phyloP scores from a whole-genome alignment of 2,329 filamentous ascomycete genomes.

The Cladobotryum protrusum region DNA sequence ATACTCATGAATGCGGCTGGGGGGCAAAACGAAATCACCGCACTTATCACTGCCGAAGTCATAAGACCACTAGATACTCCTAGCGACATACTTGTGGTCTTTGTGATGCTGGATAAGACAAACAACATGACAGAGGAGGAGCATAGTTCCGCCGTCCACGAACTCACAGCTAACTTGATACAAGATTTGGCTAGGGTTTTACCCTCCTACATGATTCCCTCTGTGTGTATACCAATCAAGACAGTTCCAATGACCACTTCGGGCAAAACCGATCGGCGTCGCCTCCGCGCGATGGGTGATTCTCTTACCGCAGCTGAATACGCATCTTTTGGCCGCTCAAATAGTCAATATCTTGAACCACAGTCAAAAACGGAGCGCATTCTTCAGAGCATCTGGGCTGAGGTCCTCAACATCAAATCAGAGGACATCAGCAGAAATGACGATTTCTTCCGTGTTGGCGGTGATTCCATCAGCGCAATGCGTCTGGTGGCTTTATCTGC shows the following conservation, averaged over 20 bases:
- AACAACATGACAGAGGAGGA: constrained; percentile 2
- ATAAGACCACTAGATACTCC: too few species aligned
- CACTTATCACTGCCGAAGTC: too few species aligned
- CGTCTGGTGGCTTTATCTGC: too few species aligned
- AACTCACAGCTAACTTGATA: neutral
- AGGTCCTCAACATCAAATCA: constrained; percentile 4
- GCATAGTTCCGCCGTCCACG: neutral
- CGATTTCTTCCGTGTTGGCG: constrained; percentile 17
- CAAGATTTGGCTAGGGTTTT: neutral
- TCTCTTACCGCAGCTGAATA: neutral
- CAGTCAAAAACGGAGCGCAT: constrained; percentile 2
- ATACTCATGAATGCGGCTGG: neutral
- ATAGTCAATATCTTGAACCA: constrained; percentile 4
- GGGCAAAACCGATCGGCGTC: constrained; percentile 7
- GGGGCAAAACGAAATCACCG: neutral
- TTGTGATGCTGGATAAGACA: neutral
- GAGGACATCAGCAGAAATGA: constrained; percentile 14
- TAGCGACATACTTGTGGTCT: neutral
- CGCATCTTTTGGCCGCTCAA: neutral
- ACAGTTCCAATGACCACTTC: constrained; percentile 6
- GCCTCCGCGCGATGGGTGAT: neutral
- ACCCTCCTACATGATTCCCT: constrained; percentile 8
- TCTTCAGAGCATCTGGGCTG: constrained; percentile 5
- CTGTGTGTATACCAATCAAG: constrained; percentile 4
- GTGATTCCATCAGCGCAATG: constrained; percentile 14